A percentile compares a stretch with the other conserved stretches of the same genome.
phyloP scores from a whole-genome alignment of 495 filamentous ascomycete species.

The Barbatosphaeria neglecta region DNA sequence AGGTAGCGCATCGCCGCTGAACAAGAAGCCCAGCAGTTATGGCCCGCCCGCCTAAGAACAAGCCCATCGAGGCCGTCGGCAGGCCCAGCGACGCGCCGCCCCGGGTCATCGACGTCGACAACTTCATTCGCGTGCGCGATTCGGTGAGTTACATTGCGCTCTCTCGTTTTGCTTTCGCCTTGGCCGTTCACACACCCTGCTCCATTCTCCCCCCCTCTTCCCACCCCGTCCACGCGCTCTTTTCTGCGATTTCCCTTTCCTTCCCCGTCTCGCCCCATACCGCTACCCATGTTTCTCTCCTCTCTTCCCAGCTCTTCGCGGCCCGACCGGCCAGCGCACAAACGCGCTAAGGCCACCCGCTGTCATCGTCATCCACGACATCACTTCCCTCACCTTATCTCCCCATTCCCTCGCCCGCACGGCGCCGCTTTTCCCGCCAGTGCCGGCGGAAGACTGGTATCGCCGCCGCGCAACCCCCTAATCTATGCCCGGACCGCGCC shows the following conservation, averaged over 20 bases:
- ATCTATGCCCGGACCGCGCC: too few relatives aligned
- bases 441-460: too few relatives aligned
- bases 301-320: background rate
- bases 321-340: background rate
- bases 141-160: conserved; percentile 27
- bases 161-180: conserved; percentile 7
- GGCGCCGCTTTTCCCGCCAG: too few relatives aligned
- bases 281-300: background rate
- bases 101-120: conserved; percentile 33
- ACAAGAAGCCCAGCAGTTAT: conserved; percentile 12
- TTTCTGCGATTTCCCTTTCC: background rate
- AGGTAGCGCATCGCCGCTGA: conserved; percentile 6
- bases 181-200: too few relatives aligned
- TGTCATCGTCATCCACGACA: too few relatives aligned
- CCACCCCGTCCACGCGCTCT: background rate
- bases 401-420: too few relatives aligned
- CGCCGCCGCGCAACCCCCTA: too few relatives aligned
- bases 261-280: background rate
- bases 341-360: too few relatives aligned
- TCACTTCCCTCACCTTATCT: too few relatives aligned
- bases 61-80: conserved; percentile 29
- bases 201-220: background rate
- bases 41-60: conserved; percentile 26
- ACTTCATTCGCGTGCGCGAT: conserved; percentile 38
- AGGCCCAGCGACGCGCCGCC: conserved; percentile 20